phyloP scores from a whole-genome alignment of 2,329 filamentous ascomycete species.

The Exophiala spinifera region DNA sequence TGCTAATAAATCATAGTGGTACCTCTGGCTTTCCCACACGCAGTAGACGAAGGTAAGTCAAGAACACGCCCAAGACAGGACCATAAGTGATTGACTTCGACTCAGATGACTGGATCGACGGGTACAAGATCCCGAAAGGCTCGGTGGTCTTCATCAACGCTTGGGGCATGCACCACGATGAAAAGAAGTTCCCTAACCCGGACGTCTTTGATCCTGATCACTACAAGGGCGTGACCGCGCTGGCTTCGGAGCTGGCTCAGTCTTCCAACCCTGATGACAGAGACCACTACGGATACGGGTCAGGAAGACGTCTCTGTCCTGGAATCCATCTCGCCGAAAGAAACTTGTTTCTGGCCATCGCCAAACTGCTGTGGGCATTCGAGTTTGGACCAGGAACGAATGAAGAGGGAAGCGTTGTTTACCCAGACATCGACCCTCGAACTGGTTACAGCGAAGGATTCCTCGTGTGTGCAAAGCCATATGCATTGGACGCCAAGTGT shows the following conservation, averaged over 20 bases:
- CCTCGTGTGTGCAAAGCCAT: slow-evolving; percentile 35
- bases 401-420: slow-evolving; percentile 26
- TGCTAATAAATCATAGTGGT: slow-evolving; percentile 29
- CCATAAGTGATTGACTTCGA: slow-evolving; percentile 4
- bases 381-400: slow-evolving; percentile 29
- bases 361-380: slow-evolving; percentile 35
- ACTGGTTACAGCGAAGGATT: slow-evolving; percentile 39
- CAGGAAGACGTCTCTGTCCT: slow-evolving; percentile 35
- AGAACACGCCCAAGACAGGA: slow-evolving; percentile 21
- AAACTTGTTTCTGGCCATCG: slow-evolving; percentile 31
- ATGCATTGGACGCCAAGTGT: slow-evolving; percentile 32
- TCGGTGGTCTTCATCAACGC: slow-evolving; percentile 47
- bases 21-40: slow-evolving; percentile 49
- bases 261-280: slow-evolving; percentile 30
- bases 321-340: slow-evolving; percentile 37
- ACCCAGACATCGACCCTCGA: slow-evolving; percentile 37
- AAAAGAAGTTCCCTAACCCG: slow-evolving; percentile 37
- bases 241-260: slow-evolving; percentile 37
- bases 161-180: slow-evolving; percentile 44
- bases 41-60: slow-evolving; percentile 30
- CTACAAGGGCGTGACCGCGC: slow-evolving; percentile 35
- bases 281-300: slow-evolving; percentile 34
- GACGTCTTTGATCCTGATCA: slow-evolving; percentile 41
- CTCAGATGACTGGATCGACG: slow-evolving; percentile 41
- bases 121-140: slow-evolving; percentile 47